phyloP scores from a whole-genome alignment of 768 basidiomycete species.

The Porpolomopsis calyptriformis region DNA sequence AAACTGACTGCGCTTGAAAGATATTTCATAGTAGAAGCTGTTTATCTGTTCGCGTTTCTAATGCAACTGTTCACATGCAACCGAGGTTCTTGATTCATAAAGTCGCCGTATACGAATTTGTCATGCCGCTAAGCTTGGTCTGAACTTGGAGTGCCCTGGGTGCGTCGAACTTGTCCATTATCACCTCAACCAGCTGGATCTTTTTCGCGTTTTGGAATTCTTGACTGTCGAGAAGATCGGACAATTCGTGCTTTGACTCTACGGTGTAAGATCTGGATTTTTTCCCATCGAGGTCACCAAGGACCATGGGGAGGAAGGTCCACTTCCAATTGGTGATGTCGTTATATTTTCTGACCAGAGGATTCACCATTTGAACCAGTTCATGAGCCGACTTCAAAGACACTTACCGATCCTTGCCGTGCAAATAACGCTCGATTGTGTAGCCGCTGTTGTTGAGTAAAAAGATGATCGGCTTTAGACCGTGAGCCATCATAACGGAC shows the following conservation, averaged over 20 bases:
- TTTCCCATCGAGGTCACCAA: slow-evolving; percentile 43
- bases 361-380: background rate
- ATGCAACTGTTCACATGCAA: no score
- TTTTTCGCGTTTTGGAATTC: slow-evolving; percentile 52
- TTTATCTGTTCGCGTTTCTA: no score
- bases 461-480: slow-evolving; percentile 75
- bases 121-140: slow-evolving; percentile 42
- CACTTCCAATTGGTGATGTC: slow-evolving; percentile 78
- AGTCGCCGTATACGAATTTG: no score
- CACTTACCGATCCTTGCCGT: slow-evolving; percentile 46
- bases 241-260: slow-evolving; percentile 54
- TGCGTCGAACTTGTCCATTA: slow-evolving; percentile 66
- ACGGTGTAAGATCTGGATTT: slow-evolving; percentile 56
- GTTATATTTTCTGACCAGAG: slow-evolving; percentile 58
- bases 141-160: slow-evolving; percentile 51
- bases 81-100: no score
- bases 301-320: slow-evolving; percentile 48
- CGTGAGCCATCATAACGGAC: slow-evolving; percentile 68
- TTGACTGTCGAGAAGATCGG: slow-evolving; percentile 50
- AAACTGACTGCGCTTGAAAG: no score
- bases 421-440: slow-evolving; percentile 75
- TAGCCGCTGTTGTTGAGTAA: slow-evolving; percentile 75
- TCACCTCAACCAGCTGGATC: slow-evolving; percentile 73
- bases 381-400: background rate
- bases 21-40: no score